A percentile compares a stretch with the other conserved stretches of the same genome.
phyloP scores from a whole-genome alignment of 352 stramenopile genomes.

The Discostella stelligera region DNA sequence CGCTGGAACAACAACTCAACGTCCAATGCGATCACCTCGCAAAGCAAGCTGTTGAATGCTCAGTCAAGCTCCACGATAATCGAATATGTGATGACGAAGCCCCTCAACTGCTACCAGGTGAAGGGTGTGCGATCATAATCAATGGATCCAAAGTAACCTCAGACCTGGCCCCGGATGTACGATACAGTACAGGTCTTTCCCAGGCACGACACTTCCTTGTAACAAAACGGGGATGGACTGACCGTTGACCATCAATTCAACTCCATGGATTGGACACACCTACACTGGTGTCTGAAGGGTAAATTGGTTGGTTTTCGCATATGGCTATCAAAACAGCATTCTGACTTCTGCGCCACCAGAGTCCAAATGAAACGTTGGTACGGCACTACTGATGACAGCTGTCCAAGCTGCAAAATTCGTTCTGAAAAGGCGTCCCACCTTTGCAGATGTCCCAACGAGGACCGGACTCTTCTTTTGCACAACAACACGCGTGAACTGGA shows the following conservation, averaged over 20 bases:
- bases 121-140: not conserved
- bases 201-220: not conserved
- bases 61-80: not conserved
- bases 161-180: not conserved
- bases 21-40: not conserved
- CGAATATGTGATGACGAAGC: too few relatives aligned
- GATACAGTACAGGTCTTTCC: not conserved
- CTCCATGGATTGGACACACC: slow-evolving; percentile 3
- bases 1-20: slow-evolving; percentile 24
- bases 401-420: slow-evolving; percentile 3
- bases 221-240: not conserved
- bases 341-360: slow-evolving; percentile 9
- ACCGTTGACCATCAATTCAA: not conserved
- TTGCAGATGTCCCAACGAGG: not conserved
- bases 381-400: not conserved
- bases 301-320: not conserved
- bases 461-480: slow-evolving; percentile 1
- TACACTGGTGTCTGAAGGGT: not conserved
- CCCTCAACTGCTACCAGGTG: not conserved
- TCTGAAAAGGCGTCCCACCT: slow-evolving; percentile 6
- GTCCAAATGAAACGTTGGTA: not conserved
- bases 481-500: not conserved
- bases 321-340: slow-evolving; percentile 20
- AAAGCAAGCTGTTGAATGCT: not conserved
- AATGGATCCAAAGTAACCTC: not conserved